phyloP scores from a whole-genome alignment of 2,329 filamentous ascomycete genomes.

The Shiraia sp. region DNA sequence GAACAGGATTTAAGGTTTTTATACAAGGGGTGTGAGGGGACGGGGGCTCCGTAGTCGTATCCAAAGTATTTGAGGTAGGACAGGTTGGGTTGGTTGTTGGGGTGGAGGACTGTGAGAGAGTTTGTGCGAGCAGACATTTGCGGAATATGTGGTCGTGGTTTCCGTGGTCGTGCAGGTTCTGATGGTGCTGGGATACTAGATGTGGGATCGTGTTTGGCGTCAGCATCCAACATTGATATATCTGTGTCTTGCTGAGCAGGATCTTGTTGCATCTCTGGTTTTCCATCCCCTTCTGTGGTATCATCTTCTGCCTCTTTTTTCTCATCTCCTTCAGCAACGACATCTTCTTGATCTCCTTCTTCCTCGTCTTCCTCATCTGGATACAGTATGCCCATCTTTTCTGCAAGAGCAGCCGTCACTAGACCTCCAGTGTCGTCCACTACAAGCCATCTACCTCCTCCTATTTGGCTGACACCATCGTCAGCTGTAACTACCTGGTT shows the following conservation, averaged over 20 bases:
- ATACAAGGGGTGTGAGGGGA: constrained; percentile 74
- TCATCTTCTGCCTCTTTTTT: constrained; percentile 3
- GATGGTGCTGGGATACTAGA: constrained; percentile 10
- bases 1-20: constrained; percentile 81
- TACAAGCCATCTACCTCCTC: constrained; percentile 72
- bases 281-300: constrained; percentile 6
- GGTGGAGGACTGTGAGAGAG: constrained; percentile 79
- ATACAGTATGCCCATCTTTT: constrained; percentile 83
- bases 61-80: constrained; percentile 86
- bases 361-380: constrained; percentile 43
- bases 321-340: constrained; percentile 31
- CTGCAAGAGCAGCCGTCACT: constrained; percentile 80
- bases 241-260: constrained; percentile 14
- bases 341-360: constrained; percentile 36
- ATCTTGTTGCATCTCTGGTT: constrained; percentile 3
- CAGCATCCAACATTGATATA: constrained; percentile 23
- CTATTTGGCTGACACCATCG: constrained; percentile 42
- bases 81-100: constrained; percentile 85
- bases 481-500: constrained; percentile 31
- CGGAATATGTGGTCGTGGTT: constrained; percentile 42
- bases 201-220: constrained; percentile 5
- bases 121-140: constrained; percentile 71
- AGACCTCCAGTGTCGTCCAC: constrained; percentile 87
- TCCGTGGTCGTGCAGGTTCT: constrained; percentile 28
- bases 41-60: constrained; percentile 70